phyloP scores from a whole-genome alignment of 176 grass and related monocot genomes.

The Metroxylon sagu region DNA sequence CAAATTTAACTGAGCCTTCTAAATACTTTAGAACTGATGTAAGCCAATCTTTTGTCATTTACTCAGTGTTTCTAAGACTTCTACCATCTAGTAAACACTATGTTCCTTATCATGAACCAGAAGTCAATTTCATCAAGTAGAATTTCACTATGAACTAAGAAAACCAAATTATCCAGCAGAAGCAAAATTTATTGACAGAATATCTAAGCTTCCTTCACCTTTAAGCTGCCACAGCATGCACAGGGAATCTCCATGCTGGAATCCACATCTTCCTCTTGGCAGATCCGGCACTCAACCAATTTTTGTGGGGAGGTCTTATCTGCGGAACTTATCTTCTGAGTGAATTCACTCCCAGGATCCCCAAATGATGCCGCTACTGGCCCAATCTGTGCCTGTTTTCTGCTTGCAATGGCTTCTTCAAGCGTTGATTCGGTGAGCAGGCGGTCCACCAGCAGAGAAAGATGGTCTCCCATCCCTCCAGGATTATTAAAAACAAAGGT shows the following conservation, averaged over 20 bases:
- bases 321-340: not conserved
- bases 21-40: no score
- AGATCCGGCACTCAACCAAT: constrained; percentile 70
- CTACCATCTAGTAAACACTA: no score
- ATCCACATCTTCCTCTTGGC: constrained; percentile 63
- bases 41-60: no score
- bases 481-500: constrained; percentile 2
- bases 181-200: no score
- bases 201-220: constrained; percentile 21
- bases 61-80: no score
- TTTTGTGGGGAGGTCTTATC: constrained; percentile 4
- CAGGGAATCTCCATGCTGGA: constrained; percentile 61
- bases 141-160: not conserved
- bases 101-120: no score
- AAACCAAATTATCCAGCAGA: no score
- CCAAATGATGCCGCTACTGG: constrained; percentile 2
- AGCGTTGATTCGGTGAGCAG: constrained; percentile 54
- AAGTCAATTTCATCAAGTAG: not conserved
- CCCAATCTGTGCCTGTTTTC: constrained; percentile 14
- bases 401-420: constrained; percentile 31
- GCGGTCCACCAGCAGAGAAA: constrained; percentile 45
- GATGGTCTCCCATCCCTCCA: constrained; percentile 48
- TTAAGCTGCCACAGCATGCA: constrained; percentile 79
- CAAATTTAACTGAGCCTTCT: no score
- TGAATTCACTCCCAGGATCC: constrained; percentile 3